These are phyloP conservation scores for Maudiozyma bulderi DNA, from an alignment of 805 yeast species.

Conservation along the genomic window DNA sequence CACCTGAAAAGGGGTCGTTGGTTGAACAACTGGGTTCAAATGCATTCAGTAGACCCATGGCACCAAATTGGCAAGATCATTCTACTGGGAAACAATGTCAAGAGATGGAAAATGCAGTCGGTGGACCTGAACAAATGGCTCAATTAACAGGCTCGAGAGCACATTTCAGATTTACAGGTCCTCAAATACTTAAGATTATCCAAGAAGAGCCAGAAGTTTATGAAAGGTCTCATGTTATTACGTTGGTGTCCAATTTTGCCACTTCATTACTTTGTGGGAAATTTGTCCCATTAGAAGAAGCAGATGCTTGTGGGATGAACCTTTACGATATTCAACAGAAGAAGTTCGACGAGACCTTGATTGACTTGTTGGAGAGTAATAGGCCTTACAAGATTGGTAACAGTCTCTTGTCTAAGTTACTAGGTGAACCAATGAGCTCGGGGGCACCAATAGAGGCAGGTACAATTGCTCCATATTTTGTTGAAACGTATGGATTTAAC, in stretches of 20 bases:
- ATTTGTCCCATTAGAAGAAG: slow-evolving; percentile 58
- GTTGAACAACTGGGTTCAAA: slow-evolving; percentile 37
- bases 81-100: slow-evolving; percentile 64
- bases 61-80: slow-evolving; percentile 96
- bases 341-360: slow-evolving; percentile 46
- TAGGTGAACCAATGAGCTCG: slow-evolving; percentile 31
- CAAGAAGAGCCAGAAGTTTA: slow-evolving; percentile 44
- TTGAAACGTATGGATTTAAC: slow-evolving; percentile 52
- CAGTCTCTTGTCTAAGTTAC: slow-evolving; percentile 29
- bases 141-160: slow-evolving; percentile 74
- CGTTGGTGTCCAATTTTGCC: slow-evolving; percentile 70
- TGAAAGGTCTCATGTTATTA: slow-evolving; percentile 47
- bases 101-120: slow-evolving; percentile 49
- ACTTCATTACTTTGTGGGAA: slow-evolving; percentile 61
- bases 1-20: slow-evolving; percentile 28
- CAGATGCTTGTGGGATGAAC: slow-evolving; percentile 93
- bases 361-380: slow-evolving; percentile 30
- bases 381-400: slow-evolving; percentile 10
- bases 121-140: slow-evolving; percentile 53
- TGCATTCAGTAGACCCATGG: slow-evolving; percentile 52
- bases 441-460: slow-evolving; percentile 37
- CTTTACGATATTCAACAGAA: slow-evolving; percentile 58
- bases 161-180: slow-evolving; percentile 83
- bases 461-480: slow-evolving; percentile 49
- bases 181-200: slow-evolving; percentile 74